Base-by-base conservation (phyloP, 1,284 basidiomycete genomes). In the Pholiota adiposa region DNA sequence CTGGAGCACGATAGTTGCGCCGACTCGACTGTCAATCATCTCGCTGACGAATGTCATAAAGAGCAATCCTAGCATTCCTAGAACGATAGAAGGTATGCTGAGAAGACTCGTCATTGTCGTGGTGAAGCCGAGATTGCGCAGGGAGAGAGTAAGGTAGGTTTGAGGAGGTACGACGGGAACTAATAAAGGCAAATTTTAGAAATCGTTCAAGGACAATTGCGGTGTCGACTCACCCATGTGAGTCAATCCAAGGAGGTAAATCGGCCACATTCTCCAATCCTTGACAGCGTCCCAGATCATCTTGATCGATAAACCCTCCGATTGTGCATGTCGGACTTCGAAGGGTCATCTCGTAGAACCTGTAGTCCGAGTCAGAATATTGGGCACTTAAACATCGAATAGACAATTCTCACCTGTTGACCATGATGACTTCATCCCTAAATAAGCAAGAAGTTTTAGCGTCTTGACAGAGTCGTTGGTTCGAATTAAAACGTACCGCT, bases 281-380 rank as follows among this genome's bases (percentile, higher is more conserved):
- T 75, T 79, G 2, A 90, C 56, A 6, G 84, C 82, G 16, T 69
- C 72, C 78, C 80, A 87, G 6, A 91, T 75, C 61, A 81, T 80
- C 65, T 75, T 79, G 9, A 80, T 40, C 0, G 80, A 77, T n/a
- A 92, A 70, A 0, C 85, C 86, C 70, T 93, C 81, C 91, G 84
- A 63, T 93, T 93, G 73, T 93, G 89, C 90, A 93, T 93, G 61
- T 85, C 83, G 6, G 49, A 51, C 78, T 92, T 89, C 19, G 81
- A 76, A 2, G 86, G 89, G 63, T 91, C 89, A 68, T 91, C 90
- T 1, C 90, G 79, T 2, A 92, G 75, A 12, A 90, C 78, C 18
- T 86, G 59, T 23, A 12, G 2, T 33, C 9, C 18, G 33, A 21
- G 9, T 51, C 19, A 36, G 31, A 6, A 16, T n/a, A 19, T 21